phyloP scores from a whole-genome alignment of 495 filamentous ascomycete genomes.

The Hyphodiscus hymeniophilus region DNA sequence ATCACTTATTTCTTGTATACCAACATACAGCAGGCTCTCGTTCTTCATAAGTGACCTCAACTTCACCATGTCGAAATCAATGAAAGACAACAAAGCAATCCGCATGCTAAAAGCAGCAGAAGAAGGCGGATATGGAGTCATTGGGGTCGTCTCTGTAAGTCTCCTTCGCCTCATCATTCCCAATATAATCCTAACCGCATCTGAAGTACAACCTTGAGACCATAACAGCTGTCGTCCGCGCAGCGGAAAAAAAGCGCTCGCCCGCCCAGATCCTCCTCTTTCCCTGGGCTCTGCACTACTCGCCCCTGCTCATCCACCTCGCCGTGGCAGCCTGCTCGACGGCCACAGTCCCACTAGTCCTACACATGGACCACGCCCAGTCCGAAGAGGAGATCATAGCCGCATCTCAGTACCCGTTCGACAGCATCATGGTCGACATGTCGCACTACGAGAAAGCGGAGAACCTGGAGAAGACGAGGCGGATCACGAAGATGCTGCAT shows the following conservation, averaged over 20 bases:
- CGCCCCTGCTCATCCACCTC: constrained; percentile 45
- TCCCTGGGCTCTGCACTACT: constrained; percentile 56
- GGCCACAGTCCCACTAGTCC: constrained; percentile 59
- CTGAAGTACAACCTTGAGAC: constrained; percentile 34
- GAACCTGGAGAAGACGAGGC: constrained; percentile 63
- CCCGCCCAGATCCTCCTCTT: constrained; percentile 62
- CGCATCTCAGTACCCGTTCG: constrained; percentile 40
- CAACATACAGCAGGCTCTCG: no score
- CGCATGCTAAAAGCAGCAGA: neutral
- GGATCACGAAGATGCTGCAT: constrained; percentile 66
- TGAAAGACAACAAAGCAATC: no score
- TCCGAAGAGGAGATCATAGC: constrained; percentile 54
- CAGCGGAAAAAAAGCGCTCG: constrained; percentile 51
- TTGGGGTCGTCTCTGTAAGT: constrained; percentile 18
- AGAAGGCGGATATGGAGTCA: constrained; percentile 16
- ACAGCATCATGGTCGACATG: constrained; percentile 82
- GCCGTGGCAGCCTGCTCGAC: constrained; percentile 49
- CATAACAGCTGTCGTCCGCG: constrained; percentile 55
- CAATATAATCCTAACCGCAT: no score
- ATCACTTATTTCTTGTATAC: no score
- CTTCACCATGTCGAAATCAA: no score
- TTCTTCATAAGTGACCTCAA: no score
- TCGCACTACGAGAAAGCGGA: constrained; percentile 76
- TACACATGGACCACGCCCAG: constrained; percentile 76
- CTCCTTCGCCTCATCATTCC: neutral